Conservation (phyloP, 2,329 filamentous ascomycete genomes). For the Ceratocystiopsis brevicomis region DNA sequence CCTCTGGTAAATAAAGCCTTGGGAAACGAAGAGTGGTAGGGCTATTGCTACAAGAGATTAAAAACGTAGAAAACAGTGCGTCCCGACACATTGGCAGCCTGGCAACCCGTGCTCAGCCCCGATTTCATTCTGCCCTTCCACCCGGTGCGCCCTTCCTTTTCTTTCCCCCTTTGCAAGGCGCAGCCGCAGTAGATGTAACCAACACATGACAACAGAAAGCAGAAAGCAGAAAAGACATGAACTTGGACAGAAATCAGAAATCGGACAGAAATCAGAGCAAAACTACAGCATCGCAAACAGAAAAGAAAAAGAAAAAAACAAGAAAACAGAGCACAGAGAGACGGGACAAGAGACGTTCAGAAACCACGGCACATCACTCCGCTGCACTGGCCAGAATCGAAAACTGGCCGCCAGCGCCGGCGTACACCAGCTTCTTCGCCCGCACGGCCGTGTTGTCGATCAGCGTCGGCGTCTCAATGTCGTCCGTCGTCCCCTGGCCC, state of each 20-base stretch:
- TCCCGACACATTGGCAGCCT: no score
- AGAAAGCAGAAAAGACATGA: background rate
- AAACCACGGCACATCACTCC: conserved; percentile 5
- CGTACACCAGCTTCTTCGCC: conserved; percentile 54
- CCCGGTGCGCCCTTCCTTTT: no score
- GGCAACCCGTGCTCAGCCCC: no score
- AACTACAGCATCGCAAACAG: background rate
- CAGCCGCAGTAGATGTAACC: no score
- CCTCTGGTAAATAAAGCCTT: no score
- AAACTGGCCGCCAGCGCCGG: conserved; percentile 79
- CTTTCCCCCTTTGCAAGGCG: no score
- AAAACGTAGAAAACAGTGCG: no score
- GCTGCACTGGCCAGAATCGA: conserved; percentile 38
- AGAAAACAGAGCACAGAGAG: background rate
- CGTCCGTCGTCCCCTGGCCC: conserved; percentile 58
- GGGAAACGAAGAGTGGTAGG: background rate
- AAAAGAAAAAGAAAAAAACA: background rate
- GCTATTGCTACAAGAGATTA: no score
- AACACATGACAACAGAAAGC: background rate
- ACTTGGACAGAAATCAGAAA: background rate
- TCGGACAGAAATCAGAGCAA: background rate
- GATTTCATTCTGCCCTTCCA: no score
- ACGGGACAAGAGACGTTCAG: no score
- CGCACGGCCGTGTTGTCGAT: conserved; percentile 74
- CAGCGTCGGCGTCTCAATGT: conserved; percentile 55